These are phyloP conservation scores for Ramaria rubella DNA, from an alignment of 768 basidiomycete genomes.

Conservation along the genomic window DNA sequence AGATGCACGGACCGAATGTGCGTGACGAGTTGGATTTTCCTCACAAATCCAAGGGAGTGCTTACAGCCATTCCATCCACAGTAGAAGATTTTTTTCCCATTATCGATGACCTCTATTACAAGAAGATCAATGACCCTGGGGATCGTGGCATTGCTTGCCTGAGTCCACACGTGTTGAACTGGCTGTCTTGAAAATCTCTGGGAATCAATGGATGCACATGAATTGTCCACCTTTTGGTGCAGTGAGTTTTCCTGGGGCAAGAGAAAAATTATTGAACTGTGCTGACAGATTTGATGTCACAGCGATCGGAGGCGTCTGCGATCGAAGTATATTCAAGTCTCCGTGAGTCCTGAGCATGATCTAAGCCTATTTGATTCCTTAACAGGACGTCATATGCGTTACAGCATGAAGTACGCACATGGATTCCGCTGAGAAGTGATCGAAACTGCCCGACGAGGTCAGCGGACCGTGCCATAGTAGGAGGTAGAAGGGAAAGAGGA, in stretches of 20 bases:
- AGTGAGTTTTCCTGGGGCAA: not conserved
- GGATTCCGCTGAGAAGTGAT: not conserved
- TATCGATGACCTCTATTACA: not conserved
- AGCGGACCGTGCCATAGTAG: too few species aligned
- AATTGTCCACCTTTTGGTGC: not conserved
- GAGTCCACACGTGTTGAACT: not conserved
- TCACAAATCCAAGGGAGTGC: constrained; percentile 1
- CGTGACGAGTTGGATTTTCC: constrained; percentile 2
- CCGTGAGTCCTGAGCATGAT: too few species aligned
- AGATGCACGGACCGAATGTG: constrained; percentile 9
- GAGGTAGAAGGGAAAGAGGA: too few species aligned
- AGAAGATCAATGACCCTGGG: not conserved
- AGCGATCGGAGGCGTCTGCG: too few species aligned
- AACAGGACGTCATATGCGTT: too few species aligned
- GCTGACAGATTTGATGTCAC: too few species aligned
- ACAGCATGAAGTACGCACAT: too few species aligned
- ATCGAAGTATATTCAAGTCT: too few species aligned
- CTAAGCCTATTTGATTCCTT: too few species aligned
- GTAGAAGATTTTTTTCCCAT: constrained; percentile 1
- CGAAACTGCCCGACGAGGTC: too few species aligned
- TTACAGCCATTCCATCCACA: constrained; percentile 2
- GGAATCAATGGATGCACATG: not conserved
- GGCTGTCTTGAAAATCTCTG: not conserved
- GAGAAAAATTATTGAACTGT: not conserved
- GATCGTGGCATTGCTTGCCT: not conserved